Percentiles rank a stretch among this genome's conserved stretches.
Conservation (phyloP, 371 early-diverging fungal species). For the Mortierella sp. region DNA sequence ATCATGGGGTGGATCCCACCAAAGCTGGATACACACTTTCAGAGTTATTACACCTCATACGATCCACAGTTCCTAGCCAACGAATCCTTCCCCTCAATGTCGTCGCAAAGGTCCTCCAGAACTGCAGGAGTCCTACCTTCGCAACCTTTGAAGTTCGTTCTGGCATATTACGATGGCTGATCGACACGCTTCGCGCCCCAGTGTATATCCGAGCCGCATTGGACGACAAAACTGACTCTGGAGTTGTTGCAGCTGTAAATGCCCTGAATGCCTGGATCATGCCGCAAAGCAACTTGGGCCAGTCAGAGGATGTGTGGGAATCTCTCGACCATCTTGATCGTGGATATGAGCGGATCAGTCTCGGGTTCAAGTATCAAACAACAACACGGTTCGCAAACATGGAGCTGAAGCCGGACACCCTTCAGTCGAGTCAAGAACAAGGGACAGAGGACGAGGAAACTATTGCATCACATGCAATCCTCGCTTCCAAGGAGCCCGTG, state of each 20-base stretch:
- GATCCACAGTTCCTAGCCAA: constrained; percentile 87
- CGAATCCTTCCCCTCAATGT: constrained; percentile 76
- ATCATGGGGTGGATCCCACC: constrained; percentile 88
- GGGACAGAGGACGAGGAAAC: constrained; percentile 47
- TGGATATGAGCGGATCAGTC: constrained; percentile 35
- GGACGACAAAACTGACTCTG: constrained; percentile 74
- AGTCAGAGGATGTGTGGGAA: constrained; percentile 36
- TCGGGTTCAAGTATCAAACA: constrained; percentile 40
- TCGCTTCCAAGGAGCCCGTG: constrained; percentile 63
- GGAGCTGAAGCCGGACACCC: constrained; percentile 48
- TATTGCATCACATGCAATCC: constrained; percentile 57
- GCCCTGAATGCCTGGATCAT: constrained; percentile 57
- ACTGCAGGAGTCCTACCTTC: constrained; percentile 54
- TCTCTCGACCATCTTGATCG: constrained; percentile 34
- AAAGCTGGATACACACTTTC: constrained; percentile 88
- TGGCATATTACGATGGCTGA: constrained; percentile 54
- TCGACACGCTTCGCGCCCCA: constrained; percentile 52
- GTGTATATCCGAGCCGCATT: constrained; percentile 70
- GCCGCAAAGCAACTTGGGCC: constrained; percentile 10
- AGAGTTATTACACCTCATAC: constrained; percentile 82
- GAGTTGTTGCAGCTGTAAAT: constrained; percentile 62
- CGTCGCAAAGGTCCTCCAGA: constrained; percentile 68
- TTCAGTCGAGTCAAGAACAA: constrained; percentile 47
- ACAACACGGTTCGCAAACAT: constrained; percentile 43
- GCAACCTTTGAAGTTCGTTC: constrained; percentile 40